Base-by-base conservation (phyloP, 2,329 filamentous ascomycete species). In the Verticillium zaregamsianum region DNA sequence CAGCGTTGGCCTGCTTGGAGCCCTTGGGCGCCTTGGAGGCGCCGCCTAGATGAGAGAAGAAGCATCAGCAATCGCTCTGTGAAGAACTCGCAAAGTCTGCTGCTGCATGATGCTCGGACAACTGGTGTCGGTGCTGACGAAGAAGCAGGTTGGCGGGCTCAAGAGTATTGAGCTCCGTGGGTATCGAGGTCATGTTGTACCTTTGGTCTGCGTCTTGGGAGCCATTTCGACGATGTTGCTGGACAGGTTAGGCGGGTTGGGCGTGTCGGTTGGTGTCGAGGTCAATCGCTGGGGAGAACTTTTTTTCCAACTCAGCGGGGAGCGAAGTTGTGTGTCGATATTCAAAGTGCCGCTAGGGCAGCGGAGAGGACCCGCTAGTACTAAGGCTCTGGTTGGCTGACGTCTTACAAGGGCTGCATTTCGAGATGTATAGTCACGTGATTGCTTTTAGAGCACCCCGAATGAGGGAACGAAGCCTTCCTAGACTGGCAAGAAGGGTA, bases 1-100 rank as follows among this genome's bases (percentile, higher is more conserved):
- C 95, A 78, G 90, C 89, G 75, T 89, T 90, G 82, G 95, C 95
- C 88, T 96, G 89, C 87, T 95, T 95, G 79, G 82, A 76, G 75
- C 84, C 84, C 81, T 86, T 87, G 71, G 82, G 75, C 72, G 79
- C 80, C 73, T 80, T 79, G 66, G 74, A 77, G 74, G 79, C 77
- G 71, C 77, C 80, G 80, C 82, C 86, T 88, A 75, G n/a, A 55
- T 79, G 76, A 69, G 71, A 75, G 71, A 78, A 80, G 73, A 79
- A 74, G 81, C 84, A 89, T 89, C 86, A 89, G 86, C 86, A 89
- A 87, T 88, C 86, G 86, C 86, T 80, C 86, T 87, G 81, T 71
- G 73, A 78, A 86, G 85, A 88, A 89, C 86, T 89, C 86, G 86
- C 86, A 89, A 89, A 86, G 84, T 86, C 86, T 89, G 86, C 86